Evolutionary conservation across 306 rosid genomes (phyloP), one percentile per base, ranked within the genome.

Genomic region (Quercus cerris): DNA sequence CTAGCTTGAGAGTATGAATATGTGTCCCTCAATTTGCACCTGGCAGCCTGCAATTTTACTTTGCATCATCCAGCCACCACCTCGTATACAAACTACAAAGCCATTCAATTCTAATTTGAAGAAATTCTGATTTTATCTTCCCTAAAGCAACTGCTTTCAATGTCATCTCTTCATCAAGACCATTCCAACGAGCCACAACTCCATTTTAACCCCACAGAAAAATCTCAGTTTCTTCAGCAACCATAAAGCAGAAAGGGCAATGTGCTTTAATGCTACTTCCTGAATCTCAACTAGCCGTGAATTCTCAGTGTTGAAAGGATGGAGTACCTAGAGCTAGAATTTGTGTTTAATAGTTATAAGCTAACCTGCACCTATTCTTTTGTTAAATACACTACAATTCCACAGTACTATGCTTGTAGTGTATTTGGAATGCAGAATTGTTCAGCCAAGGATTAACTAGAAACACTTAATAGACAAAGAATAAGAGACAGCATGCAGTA

Each of bases 381-480:
- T 64, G 44, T 64, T 9, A 64, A 30, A 30, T 31, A 66, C 46
- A 17, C 71, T 22, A 64, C 44, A 30, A 30, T 17, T n/a, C 33
- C 20, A 30, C 18, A 31, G 46, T 17, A 66, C 5, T 12, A 63
- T 28, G 70, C 46, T 3, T 31, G 5, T 17, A 66, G 22, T 6
- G 46, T 15, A 64, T 18, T 64, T 64, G 1, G 20, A 51, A 71
- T 19, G 18, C 41, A 66, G 17, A 27, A 30, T 27, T 31, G 56
- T 75, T 46, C 61, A 75, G 14, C 56, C 52, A 80, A 1, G 33
- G 63, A 78, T 71, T 31, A 64, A 49, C 22, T 33, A 35, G 14
- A 67, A 63, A 77, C 70, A 25, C 80, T 75, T 74, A 78, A 35
- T 57, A 81, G 78, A 79, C 49, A 67, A 67, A 67, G 7, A 33